Percentiles rank a stretch among this genome's conserved stretches.
Conservation (phyloP, 1,284 basidiomycete species). For the Ustilago xerochloae region DNA sequence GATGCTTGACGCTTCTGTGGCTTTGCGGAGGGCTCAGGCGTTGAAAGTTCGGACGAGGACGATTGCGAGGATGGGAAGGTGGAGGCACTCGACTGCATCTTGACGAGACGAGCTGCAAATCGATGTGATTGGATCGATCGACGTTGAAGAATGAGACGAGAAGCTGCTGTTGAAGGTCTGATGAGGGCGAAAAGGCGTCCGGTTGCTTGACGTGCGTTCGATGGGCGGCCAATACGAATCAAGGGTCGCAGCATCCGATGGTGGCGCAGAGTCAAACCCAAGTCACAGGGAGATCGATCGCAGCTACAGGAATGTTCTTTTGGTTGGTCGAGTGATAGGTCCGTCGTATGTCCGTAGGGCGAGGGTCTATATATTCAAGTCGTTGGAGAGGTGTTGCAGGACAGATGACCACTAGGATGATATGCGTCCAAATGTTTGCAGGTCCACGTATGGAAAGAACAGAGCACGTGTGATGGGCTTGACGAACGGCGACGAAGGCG, state of each 20-base stretch:
- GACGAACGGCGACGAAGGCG: too few relatives aligned
- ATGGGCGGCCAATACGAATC: background rate
- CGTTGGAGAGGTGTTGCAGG: too few relatives aligned
- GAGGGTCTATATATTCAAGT: too few relatives aligned
- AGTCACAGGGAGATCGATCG: too few relatives aligned
- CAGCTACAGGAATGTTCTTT: too few relatives aligned
- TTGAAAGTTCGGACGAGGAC: background rate
- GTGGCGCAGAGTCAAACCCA: background rate
- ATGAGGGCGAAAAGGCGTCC: background rate
- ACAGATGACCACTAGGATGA: too few relatives aligned
- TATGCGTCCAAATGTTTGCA: background rate
- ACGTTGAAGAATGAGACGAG: background rate
- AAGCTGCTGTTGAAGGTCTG: background rate
- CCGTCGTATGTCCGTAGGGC: too few relatives aligned
- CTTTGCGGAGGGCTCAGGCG: conserved; percentile 3
- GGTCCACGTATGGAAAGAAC: background rate
- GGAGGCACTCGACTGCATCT: conserved; percentile 9
- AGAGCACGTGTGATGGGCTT: background rate
- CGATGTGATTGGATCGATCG: conserved; percentile 3
- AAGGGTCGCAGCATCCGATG: conserved; percentile 5
- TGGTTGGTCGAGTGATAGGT: too few relatives aligned
- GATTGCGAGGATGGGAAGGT: conserved; percentile 5
- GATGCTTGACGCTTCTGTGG: conserved; percentile 38
- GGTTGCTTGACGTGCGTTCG: background rate
- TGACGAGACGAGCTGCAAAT: background rate